Base-by-base conservation (phyloP, 352 stramenopile genomes). In the Phytophthora hibernalis region DNA sequence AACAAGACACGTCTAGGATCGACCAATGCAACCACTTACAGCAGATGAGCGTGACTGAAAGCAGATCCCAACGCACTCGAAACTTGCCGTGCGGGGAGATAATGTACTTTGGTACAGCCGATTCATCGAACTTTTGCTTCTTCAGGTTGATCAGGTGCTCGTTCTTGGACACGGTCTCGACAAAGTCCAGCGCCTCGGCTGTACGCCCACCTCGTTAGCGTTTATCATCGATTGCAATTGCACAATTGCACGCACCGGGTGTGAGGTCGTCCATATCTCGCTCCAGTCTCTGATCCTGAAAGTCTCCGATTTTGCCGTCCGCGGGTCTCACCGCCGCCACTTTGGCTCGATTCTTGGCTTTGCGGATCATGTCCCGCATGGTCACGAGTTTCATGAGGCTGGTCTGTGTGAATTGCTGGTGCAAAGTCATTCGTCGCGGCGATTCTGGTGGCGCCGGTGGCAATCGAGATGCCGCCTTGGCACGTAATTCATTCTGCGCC, bases 101-200 rank as follows among this genome's bases (percentile, higher is more conserved):
- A 53, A 95, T 68, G 49, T 83, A 93, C 64, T 74, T 84, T 1
- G 84, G 87, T 12, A 98, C 83, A 33, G 61, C 92, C 12, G 82
- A 87, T 31, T 96, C 88, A 45, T 96, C 85, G 54, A 96, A 88
- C 20, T 89, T 84, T 45, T 92, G 77, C 42, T 90, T 84, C 52
- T 89, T 89, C 59, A 95, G 89, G 62, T 96, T 97, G 50, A 97
- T 94, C 50, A 96, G 90, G 50, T 90, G 86, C 38, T 89, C 88
- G 16, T 96, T 85, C 55, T 85, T 85, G 12, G 82, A 89, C 12
- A 82, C 84, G 1, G 79, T 79, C 66, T 93, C 83, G 20, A 92
- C 87, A 74, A 95, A 92, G 54, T 90, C 75, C 31, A 92, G 68
- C 0, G 87, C 84, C 75, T 95, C 83, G 4, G 81, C 84, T 92